phyloP scores from a whole-genome alignment of 306 rosid genomes.

The Malus orientalis region DNA sequence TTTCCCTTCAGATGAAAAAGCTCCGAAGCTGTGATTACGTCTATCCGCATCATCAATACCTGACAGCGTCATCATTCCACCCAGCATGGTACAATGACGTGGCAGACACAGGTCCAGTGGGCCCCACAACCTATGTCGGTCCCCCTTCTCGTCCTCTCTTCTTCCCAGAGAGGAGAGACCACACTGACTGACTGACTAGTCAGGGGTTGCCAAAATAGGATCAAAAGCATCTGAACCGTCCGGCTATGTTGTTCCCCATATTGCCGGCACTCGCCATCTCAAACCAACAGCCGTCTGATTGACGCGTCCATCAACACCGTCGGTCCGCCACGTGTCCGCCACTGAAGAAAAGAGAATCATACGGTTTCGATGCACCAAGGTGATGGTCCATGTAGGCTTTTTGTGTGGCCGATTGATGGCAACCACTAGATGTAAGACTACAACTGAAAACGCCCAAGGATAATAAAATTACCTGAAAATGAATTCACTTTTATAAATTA shows the following conservation, averaged over 20 bases:
- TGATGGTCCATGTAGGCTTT: not conserved
- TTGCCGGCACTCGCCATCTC: constrained; percentile 7
- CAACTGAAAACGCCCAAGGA: not conserved
- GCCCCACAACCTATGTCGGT: not conserved
- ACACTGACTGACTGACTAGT: not conserved
- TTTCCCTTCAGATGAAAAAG: not conserved
- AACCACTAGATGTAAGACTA: not conserved
- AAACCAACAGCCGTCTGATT: constrained; percentile 22
- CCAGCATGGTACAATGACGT: constrained; percentile 15
- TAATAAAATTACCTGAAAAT: too few relatives aligned
- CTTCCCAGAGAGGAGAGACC: not conserved
- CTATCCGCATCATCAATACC: constrained; percentile 10
- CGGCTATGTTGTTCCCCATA: constrained; percentile 19
- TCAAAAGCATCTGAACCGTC: constrained; percentile 7
- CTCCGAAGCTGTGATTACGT: not conserved
- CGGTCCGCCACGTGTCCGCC: not conserved
- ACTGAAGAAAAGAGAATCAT: not conserved
- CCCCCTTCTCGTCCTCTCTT: not conserved
- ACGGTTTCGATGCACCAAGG: not conserved
- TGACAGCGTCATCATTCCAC: constrained; percentile 26
- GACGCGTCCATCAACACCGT: constrained; percentile 10
- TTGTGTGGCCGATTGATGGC: not conserved
- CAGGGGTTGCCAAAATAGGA: not conserved
- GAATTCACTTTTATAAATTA: too few relatives aligned
- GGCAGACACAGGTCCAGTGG: not conserved